Base-by-base conservation (phyloP, 441 rosid species). In the Flueggea neowawraea region DNA sequence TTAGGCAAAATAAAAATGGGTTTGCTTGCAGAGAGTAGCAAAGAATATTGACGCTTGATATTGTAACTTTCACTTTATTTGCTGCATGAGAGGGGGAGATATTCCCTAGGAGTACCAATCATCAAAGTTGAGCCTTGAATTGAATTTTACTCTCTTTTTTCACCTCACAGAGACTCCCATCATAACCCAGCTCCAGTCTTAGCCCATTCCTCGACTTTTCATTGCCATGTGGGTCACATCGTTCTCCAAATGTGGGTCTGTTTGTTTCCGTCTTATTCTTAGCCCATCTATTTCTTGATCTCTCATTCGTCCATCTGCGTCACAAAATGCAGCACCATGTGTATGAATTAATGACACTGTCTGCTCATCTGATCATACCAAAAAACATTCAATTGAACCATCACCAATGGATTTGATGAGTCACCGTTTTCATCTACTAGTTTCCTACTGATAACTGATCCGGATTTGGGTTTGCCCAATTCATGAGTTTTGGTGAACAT, bases 21-120 rank as follows among this genome's bases (percentile, higher is more conserved):
- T 79, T 84, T 84, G 89, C 87, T 82, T 82, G 87, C 14, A 54
- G 64, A 66, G 71, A 74, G 79, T 60, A 67, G 60, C 83, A 78
- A 84, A 78, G 86, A 79, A 79, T 84, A 64, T 68, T 58, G 31
- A 31, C 60, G 53, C 16, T 16, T 22, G 49, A 9, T 6, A 15
- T 60, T 41, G 36, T 48, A 49, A 16, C 70, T 73, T 74, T 75
- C 69, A 57, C 81, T 76, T 74, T 78, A 75, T 32, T 65, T 63
- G 65, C 43, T 79, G 72, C 78, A 64, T 62, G 77, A 61, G 71
- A 74, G 63, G 58, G 57, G 55, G 57, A 36, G 41, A 36, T 36
- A 36, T 36, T 36, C 41, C 9, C 28, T 10, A 39, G 56, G 14
- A 54, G 8, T 17, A 14, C 57, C 54, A 61, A 22, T 53, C 56